A percentile compares a stretch with the other conserved stretches of the same genome.
These are phyloP conservation scores for Wallemia hederae DNA, from an alignment of 1,284 basidiomycete genomes.

Conservation along the genomic window DNA sequence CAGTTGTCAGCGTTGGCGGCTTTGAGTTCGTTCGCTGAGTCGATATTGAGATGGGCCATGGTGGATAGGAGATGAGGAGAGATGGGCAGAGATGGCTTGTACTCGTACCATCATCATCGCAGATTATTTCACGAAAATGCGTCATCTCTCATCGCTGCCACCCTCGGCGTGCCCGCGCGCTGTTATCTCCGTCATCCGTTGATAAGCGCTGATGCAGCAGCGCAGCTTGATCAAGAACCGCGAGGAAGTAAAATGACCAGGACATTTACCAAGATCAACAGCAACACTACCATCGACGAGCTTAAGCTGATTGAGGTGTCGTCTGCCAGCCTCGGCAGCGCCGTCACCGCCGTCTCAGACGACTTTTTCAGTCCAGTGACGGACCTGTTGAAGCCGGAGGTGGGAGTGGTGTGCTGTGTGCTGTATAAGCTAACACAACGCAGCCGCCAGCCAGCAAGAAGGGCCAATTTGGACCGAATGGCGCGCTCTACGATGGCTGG, in stretches of 20 bases:
- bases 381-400: constrained; percentile 55
- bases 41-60: not conserved
- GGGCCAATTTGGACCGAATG: constrained; percentile 85
- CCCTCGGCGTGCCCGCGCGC: too few species aligned
- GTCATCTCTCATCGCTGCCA: too few species aligned
- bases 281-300: not conserved
- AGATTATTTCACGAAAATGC: too few species aligned
- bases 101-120: too few species aligned
- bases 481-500: constrained; percentile 85
- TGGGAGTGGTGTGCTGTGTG: constrained; percentile 15
- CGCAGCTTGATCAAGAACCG: too few species aligned
- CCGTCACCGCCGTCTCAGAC: constrained; percentile 50
- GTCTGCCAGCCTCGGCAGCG: constrained; percentile 50
- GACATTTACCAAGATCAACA: not conserved
- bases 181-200: too few species aligned
- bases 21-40: not conserved
- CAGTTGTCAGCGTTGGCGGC: constrained; percentile 15
- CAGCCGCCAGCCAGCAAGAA: constrained; percentile 54
- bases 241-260: too few species aligned
- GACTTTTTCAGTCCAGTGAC: constrained; percentile 79
- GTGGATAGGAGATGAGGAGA: not conserved
- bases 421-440: constrained; percentile 1
- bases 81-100: not conserved
- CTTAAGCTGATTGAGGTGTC: constrained; percentile 36
- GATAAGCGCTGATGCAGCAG: too few species aligned